Conservation (phyloP, 495 filamentous ascomycete genomes). For the Neurospora sp. region DNA sequence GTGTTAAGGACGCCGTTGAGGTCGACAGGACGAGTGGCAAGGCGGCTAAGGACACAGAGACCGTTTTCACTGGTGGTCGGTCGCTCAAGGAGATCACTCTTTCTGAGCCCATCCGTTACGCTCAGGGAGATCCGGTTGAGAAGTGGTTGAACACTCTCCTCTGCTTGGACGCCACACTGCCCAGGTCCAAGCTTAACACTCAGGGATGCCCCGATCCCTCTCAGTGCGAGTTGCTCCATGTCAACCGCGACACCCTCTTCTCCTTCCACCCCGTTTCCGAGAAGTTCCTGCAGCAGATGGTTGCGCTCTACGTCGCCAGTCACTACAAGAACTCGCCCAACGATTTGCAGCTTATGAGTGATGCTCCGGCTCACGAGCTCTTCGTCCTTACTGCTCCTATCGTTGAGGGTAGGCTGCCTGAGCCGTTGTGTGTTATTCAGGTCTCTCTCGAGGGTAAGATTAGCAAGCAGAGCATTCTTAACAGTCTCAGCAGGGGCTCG, state of each 20-base stretch:
- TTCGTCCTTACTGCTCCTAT: constrained; percentile 90
- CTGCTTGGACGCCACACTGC: constrained; percentile 83
- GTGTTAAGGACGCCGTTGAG: constrained; percentile 48
- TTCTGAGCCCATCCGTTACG: constrained; percentile 88
- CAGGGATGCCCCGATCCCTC: constrained; percentile 83
- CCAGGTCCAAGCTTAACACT: constrained; percentile 60
- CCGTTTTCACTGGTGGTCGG: constrained; percentile 52
- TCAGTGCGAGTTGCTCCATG: constrained; percentile 79
- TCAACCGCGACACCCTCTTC: constrained; percentile 96
- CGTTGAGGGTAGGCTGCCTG: constrained; percentile 71
- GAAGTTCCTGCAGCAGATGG: constrained; percentile 95
- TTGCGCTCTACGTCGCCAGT: constrained; percentile 93
- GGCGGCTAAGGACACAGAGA: constrained; percentile 50
- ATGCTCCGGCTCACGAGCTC: constrained; percentile 93
- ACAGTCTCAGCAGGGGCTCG: constrained; percentile 77
- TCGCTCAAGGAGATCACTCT: constrained; percentile 89
- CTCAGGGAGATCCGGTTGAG: constrained; percentile 81
- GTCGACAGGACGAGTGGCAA: constrained; percentile 64
- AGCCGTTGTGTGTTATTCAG: constrained; percentile 91
- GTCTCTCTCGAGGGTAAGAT: constrained; percentile 92
- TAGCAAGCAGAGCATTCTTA: constrained; percentile 82
- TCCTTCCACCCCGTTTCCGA: constrained; percentile 97
- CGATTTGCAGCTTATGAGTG: constrained; percentile 93
- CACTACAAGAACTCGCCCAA: constrained; percentile 99
- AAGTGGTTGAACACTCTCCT: constrained; percentile 93